These are phyloP conservation scores for Mortierella sp. DNA, from an alignment of 371 early-diverging fungal genomes.

Conservation along the genomic window DNA sequence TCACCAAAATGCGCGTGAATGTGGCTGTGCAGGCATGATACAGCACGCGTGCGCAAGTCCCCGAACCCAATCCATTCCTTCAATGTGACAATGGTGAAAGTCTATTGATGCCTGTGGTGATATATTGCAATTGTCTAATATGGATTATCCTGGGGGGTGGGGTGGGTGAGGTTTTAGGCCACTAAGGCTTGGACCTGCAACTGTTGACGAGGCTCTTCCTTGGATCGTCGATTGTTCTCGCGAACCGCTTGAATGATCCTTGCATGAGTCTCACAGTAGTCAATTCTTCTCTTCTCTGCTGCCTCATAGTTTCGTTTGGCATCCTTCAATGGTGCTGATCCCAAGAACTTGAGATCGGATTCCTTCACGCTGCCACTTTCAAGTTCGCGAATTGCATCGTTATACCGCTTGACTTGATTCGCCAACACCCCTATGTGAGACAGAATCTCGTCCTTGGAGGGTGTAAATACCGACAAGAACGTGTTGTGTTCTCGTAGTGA, in stretches of 20 bases:
- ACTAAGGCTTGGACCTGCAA: background rate
- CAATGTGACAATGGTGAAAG: too few species aligned
- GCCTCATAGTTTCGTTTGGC: background rate
- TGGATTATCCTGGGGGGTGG: too few species aligned
- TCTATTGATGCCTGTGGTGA: too few species aligned
- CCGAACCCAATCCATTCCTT: too few species aligned
- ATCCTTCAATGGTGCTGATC: slow-evolving; percentile 5
- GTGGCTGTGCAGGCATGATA: too few species aligned
- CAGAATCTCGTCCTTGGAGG: slow-evolving; percentile 25
- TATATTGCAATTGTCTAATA: too few species aligned
- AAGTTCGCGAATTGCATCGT: background rate
- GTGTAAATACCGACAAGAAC: slow-evolving; percentile 22
- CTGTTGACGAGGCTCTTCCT: background rate
- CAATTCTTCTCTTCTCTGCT: slow-evolving; percentile 1
- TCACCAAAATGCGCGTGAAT: too few species aligned
- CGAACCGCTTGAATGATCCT: slow-evolving; percentile 18
- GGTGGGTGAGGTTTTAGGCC: too few species aligned
- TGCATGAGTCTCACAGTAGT: slow-evolving; percentile 21
- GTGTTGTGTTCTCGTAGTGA: slow-evolving; percentile 3
- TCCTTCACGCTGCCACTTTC: background rate
- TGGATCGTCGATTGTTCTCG: slow-evolving; percentile 16
- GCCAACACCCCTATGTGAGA: slow-evolving; percentile 18
- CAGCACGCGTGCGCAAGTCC: too few species aligned
- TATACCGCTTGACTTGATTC: slow-evolving; percentile 4
- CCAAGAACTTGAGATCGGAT: slow-evolving; percentile 4